Evolutionary conservation across 2,329 filamentous ascomycete species (phyloP).

Genomic region (Xylaria sp.): DNA sequence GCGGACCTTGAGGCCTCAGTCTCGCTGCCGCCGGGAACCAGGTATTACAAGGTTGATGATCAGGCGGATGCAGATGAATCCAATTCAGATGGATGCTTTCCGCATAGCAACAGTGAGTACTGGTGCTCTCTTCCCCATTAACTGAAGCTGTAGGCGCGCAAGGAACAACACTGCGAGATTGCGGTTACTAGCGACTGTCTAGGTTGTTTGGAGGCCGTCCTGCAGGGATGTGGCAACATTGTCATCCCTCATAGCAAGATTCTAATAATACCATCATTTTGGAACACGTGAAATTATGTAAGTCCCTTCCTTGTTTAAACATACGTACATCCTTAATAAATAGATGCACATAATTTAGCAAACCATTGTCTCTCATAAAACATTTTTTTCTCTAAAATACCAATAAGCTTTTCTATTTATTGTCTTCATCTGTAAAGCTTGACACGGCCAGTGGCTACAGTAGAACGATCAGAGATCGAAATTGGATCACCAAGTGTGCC

Average conservation of each 20-base stretch:
- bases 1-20: conserved; percentile 36
- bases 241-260: not conserved
- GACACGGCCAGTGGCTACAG: too few species aligned
- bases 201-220: not conserved
- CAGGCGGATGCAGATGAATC: not conserved
- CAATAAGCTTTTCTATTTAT: too few species aligned
- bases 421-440: too few species aligned
- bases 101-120: not conserved
- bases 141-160: not conserved
- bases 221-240: not conserved
- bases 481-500: too few species aligned
- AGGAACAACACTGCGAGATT: not conserved
- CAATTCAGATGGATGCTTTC: not conserved
- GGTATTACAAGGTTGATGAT: conserved; percentile 36
- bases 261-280: conserved; percentile 1
- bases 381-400: too few species aligned
- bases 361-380: too few species aligned
- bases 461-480: not conserved
- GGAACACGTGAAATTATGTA: not conserved
- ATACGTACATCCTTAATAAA: not conserved
- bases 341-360: too few species aligned
- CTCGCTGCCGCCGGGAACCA: conserved; percentile 32
- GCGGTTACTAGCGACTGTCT: not conserved
- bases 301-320: not conserved
- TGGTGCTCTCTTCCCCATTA: not conserved